Evolutionary conservation across 805 yeast species (phyloP).

Genomic region (Cyberlindnera xylosilytica): DNA sequence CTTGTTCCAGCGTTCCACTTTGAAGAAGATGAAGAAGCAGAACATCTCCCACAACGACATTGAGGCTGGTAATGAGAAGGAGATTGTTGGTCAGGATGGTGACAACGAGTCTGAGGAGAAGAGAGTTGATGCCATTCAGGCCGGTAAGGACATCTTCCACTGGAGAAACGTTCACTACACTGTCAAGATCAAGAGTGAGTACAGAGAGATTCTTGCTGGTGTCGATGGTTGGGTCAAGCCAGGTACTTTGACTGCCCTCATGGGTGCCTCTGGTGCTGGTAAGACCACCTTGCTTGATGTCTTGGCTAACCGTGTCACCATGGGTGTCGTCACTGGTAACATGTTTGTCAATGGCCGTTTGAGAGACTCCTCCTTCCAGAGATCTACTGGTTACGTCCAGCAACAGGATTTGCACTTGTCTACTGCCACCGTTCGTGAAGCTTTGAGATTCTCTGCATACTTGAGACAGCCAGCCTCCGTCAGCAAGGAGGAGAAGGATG

Average conservation of each 20-base stretch:
- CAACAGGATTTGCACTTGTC: conserved; percentile 72
- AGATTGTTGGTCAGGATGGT: conserved; percentile 22
- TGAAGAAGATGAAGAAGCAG: conserved; percentile 44
- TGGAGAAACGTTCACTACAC: conserved; percentile 77
- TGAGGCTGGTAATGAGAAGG: conserved; percentile 29
- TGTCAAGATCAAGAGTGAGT: conserved; percentile 57
- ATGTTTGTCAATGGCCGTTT: conserved; percentile 62
- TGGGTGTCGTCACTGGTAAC: conserved; percentile 70
- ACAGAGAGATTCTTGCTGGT: conserved; percentile 56
- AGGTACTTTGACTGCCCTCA: conserved; percentile 74
- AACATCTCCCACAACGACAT: conserved; percentile 28
- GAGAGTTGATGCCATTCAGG: conserved; percentile 29
- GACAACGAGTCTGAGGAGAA: conserved; percentile 18
- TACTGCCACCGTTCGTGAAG: conserved; percentile 69
- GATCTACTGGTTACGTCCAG: conserved; percentile 58
- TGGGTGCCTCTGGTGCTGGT: conserved; percentile 84
- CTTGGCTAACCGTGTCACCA: conserved; percentile 64
- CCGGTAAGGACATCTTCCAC: conserved; percentile 56
- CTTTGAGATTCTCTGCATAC: conserved; percentile 62
- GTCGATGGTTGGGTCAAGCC: conserved; percentile 86
- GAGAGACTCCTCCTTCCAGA: conserved; percentile 58
- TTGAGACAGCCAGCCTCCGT: conserved; percentile 60
- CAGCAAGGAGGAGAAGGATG: conserved; percentile 53
- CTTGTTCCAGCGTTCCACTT: conserved; percentile 50
- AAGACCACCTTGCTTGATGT: conserved; percentile 72